Conservation (phyloP, 1,284 basidiomycete genomes). For the Boletellus deceptivus region DNA sequence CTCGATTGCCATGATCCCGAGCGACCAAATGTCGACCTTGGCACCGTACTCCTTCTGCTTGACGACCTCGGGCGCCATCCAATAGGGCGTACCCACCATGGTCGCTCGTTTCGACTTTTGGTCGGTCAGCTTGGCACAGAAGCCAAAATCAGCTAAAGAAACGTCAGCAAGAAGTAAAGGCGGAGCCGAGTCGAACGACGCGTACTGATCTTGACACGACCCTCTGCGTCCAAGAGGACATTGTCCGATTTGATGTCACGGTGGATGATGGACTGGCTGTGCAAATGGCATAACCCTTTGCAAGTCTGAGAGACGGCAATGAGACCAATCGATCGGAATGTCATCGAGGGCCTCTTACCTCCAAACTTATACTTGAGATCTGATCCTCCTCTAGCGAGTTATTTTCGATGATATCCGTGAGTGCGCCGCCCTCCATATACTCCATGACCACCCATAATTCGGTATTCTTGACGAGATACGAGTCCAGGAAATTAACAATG, state of each 20-base stretch:
- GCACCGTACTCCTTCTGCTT: conserved; percentile 99
- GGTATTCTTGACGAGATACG: conserved; percentile 85
- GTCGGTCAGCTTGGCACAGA: conserved; percentile 96
- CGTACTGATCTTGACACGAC: conserved; percentile 96
- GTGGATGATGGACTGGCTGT: conserved; percentile 94
- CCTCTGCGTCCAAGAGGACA: conserved; percentile 87
- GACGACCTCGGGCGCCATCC: conserved; percentile 99
- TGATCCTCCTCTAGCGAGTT: conserved; percentile 96
- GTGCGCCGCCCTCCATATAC: conserved; percentile 97
- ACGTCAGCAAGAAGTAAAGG: conserved; percentile 4
- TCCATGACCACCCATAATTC: conserved; percentile 99
- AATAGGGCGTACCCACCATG: conserved; percentile 99
- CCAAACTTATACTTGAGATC: conserved; percentile 90
- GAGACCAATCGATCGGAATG: conserved; percentile 1
- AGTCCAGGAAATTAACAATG: conserved; percentile 96
- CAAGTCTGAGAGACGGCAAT: conserved; percentile 68
- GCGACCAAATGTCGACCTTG: conserved; percentile 98
- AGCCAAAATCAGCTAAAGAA: conserved; percentile 88
- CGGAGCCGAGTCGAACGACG: conserved; percentile 17
- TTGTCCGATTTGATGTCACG: conserved; percentile 99
- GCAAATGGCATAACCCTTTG: conserved; percentile 90
- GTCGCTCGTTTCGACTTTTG: conserved; percentile 98
- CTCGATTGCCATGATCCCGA: conserved; percentile 99
- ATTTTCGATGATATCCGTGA: conserved; percentile 98
- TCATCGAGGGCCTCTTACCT: conserved; percentile 54